Percentiles rank a stretch among this genome's conserved stretches.
These are phyloP conservation scores for Colletotrichum chlorophyti DNA, from an alignment of 2,329 filamentous ascomycete genomes.

Conservation along the genomic window DNA sequence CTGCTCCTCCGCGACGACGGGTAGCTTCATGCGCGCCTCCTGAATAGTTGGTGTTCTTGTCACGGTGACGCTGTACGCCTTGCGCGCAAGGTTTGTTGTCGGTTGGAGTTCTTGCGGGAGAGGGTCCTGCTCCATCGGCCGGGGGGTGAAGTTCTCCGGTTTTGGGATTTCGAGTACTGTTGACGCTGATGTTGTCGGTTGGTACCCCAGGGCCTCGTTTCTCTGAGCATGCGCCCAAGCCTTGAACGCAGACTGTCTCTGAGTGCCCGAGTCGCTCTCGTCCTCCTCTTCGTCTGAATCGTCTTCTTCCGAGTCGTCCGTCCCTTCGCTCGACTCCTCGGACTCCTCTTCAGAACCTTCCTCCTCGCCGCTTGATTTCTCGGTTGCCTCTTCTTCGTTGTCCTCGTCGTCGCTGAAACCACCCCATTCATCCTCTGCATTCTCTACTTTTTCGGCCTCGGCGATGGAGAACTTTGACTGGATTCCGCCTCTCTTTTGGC, in stretches of 20 bases:
- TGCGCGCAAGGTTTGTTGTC: slow-evolving; percentile 67
- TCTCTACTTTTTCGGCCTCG: slow-evolving; percentile 43
- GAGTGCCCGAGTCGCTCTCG: slow-evolving; percentile 38
- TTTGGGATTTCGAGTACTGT: slow-evolving; percentile 59
- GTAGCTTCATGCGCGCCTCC: slow-evolving; percentile 77
- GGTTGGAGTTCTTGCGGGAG: slow-evolving; percentile 71
- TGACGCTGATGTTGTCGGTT: slow-evolving; percentile 51
- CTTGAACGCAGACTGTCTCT: slow-evolving; percentile 78
- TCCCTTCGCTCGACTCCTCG: slow-evolving; percentile 28
- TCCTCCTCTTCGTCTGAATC: slow-evolving; percentile 42
- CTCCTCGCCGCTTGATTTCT: not conserved
- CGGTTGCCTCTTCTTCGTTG: not conserved
- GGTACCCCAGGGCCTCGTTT: slow-evolving; percentile 79
- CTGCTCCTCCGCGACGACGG: slow-evolving; percentile 94
- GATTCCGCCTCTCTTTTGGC: slow-evolving; percentile 74
- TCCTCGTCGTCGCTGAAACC: slow-evolving; percentile 30
- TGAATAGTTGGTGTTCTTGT: slow-evolving; percentile 77
- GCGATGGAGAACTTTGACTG: slow-evolving; percentile 59
- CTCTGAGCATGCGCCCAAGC: slow-evolving; percentile 88
- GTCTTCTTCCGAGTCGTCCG: slow-evolving; percentile 36
- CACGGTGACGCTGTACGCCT: slow-evolving; percentile 78
- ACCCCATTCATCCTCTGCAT: slow-evolving; percentile 36
- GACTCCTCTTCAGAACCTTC: slow-evolving; percentile 37
- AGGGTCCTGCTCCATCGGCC: slow-evolving; percentile 74
- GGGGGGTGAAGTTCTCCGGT: slow-evolving; percentile 68